Base-by-base conservation (phyloP, 179 eudicot species). In the Actinidia chinensis region DNA sequence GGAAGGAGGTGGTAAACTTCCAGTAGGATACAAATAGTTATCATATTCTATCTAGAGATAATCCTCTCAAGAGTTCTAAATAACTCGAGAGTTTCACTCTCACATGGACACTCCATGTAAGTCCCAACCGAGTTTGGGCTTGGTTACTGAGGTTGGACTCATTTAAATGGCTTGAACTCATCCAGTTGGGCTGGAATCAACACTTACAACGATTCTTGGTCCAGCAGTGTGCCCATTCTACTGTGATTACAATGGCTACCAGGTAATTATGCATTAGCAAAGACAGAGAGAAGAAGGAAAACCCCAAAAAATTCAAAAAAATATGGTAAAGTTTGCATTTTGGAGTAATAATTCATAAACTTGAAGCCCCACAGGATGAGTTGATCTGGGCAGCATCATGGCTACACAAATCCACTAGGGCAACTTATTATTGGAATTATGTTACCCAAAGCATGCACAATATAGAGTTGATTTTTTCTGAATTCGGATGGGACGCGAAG, bases 371-470 rank as follows among this genome's bases (percentile, higher is more conserved):
- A 4, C 85, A 91, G 96, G 93, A 91, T 83, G 96, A 91, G 56
- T 77, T 91, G 81, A 20, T 90, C 0, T 91, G 96, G 96, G 93
- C 86, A 80, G 96, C 96, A 55, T 85, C 92, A 36, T 91, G 96
- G 96, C 78, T 91, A 67, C 78, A 78, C 78, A 88, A 83, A 78
- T 92, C 93, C 69, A 86, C 91, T n/a, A 87, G 86, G 22, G 43
- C 64, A 18, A 58, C 81, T 2, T 69, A 43, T 5, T 91, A 90
- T 72, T 83, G 83, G 81, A 76, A 80, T 60, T 90, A 88, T 74
- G 83, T 91, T 14, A 43, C 36, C 9, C 54, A 80, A 3, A 87
- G 89, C 77, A 75, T 85, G 11, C 54, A 75, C 18, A 81, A 52
- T 25, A 44, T 89, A 20, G 79, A 80, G 18, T 82, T 79, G 15